These are phyloP conservation scores for Zasmidium citrigriseum DNA, from an alignment of 2,329 filamentous ascomycete species.

Conservation along the genomic window DNA sequence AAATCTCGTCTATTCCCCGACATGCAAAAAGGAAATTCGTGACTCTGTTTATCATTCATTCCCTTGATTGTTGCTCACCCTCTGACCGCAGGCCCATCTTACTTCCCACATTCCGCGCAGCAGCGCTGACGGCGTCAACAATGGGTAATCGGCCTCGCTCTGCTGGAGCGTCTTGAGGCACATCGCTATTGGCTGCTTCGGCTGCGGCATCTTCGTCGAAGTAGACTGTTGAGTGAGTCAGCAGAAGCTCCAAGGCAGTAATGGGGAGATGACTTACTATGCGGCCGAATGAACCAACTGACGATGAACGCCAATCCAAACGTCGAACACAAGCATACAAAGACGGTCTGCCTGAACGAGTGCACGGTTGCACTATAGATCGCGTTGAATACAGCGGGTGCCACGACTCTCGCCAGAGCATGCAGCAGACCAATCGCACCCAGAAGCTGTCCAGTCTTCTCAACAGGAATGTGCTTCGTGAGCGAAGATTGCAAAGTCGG, in stretches of 20 bases:
- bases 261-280: slow-evolving; percentile 64
- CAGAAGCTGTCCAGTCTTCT: slow-evolving; percentile 81
- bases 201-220: slow-evolving; percentile 21
- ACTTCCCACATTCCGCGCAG: neutral
- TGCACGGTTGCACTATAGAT: slow-evolving; percentile 82
- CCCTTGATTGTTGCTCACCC: neutral
- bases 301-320: slow-evolving; percentile 68
- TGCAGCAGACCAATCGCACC: slow-evolving; percentile 86
- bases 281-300: slow-evolving; percentile 70
- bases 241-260: neutral
- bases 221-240: slow-evolving; percentile 13
- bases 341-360: slow-evolving; percentile 77
- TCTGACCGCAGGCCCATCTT: neutral
- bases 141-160: slow-evolving; percentile 9
- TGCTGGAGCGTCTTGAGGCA: neutral
- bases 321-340: slow-evolving; percentile 68
- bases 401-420: slow-evolving; percentile 74
- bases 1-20: neutral
- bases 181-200: slow-evolving; percentile 12
- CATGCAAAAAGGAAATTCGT: neutral
- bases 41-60: too few relatives aligned
- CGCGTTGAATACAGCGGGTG: slow-evolving; percentile 80
- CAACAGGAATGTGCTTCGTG: slow-evolving; percentile 86
- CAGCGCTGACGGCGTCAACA: slow-evolving; percentile 8
- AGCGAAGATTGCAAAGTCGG: slow-evolving; percentile 81